Base-by-base conservation (phyloP, 345 rosid genomes). In the Brassica cretica region DNA sequence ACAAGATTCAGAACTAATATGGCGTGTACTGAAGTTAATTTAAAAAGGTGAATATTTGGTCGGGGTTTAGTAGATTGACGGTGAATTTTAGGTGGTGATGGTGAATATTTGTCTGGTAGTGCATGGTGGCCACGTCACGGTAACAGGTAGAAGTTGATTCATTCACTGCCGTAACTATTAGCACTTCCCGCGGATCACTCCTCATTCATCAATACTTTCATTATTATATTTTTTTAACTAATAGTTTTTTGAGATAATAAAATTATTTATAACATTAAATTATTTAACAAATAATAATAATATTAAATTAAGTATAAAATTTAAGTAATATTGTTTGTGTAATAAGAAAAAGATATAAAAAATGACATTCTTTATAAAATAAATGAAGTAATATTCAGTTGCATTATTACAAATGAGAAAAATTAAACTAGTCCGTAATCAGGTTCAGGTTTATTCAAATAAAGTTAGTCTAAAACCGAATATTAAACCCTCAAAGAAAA, bases 41-140 rank as follows among this genome's bases (percentile, higher is more conserved):
- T 3, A 2, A 19, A 15, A 37, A 35, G 25, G 59, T 25, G 6
- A 66, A 66, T 10, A 33, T 25, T 39, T 70, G 41, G 80, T 77
- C 30, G 64, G 64, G 64, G 39, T 68, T 76, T 14, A 68, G 68
- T 68, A 76, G n/a, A 61, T 11, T 61, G 0, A 69, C 6, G 70
- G 64, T 76, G 74, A 61, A 76, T 33, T 29, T 68, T 60, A 76
- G 79, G 79, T 76, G 32, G 51, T 30, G 30, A 58, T 19, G 32
- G 64, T 59, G 74, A 44, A 35, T 77, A 16, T 27, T 77, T 71
- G 76, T 65, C 67, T 44, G 55, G 15, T 65, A 25, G 76, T 65
- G 68, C 63, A 32, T 59, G 68, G 53, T 66, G 29, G 64, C 73
- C 77, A 72, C 68, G 77, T 78, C 68, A 72, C 32, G 15, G 16